phyloP scores from a whole-genome alignment of 2,329 filamentous ascomycete species.

The Aspergillus tanneri region DNA sequence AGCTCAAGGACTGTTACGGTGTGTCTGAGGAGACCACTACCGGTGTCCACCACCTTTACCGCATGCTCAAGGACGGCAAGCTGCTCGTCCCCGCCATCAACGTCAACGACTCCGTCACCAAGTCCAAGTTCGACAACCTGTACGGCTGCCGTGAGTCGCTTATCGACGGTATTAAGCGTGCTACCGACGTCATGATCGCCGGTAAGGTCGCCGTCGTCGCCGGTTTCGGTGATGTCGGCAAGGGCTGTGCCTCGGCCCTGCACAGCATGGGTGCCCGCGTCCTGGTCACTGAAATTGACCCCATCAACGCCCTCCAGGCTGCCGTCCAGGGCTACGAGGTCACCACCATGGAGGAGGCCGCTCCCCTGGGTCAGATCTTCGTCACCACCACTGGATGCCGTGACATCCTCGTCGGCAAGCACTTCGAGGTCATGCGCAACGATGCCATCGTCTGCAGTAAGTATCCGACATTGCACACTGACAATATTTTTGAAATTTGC shows the following conservation, averaged over 20 bases:
- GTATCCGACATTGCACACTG: conserved; percentile 37
- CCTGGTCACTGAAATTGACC: conserved; percentile 93
- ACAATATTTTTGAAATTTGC: not conserved
- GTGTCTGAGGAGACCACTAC: conserved; percentile 99
- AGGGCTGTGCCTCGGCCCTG: conserved; percentile 95
- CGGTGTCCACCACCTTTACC: conserved; percentile 98
- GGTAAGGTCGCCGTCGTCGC: conserved; percentile 98
- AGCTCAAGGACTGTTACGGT: conserved; percentile 97
- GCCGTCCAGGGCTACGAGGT: conserved; percentile 97
- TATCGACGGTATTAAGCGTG: conserved; percentile 99
- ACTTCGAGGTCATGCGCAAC: conserved; percentile 95
- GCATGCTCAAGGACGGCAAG: conserved; percentile 87
- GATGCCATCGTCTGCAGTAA: conserved; percentile 97
- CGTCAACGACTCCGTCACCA: conserved; percentile 99
- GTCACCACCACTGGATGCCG: conserved; percentile 99
- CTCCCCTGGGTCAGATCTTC: conserved; percentile 87
- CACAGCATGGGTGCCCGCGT: conserved; percentile 97
- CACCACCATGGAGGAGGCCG: conserved; percentile 96
- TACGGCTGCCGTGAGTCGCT: conserved; percentile 99
- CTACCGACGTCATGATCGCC: conserved; percentile 99
- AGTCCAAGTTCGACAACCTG: conserved; percentile 99
- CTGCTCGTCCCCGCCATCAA: conserved; percentile 96
- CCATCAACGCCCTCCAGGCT: conserved; percentile 99
- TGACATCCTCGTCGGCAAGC: conserved; percentile 87
- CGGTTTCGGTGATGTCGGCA: conserved; percentile 98